A percentile compares a stretch with the other conserved stretches of the same genome.
phyloP scores from a whole-genome alignment of 768 basidiomycete species.

The Mycena galericulata region DNA sequence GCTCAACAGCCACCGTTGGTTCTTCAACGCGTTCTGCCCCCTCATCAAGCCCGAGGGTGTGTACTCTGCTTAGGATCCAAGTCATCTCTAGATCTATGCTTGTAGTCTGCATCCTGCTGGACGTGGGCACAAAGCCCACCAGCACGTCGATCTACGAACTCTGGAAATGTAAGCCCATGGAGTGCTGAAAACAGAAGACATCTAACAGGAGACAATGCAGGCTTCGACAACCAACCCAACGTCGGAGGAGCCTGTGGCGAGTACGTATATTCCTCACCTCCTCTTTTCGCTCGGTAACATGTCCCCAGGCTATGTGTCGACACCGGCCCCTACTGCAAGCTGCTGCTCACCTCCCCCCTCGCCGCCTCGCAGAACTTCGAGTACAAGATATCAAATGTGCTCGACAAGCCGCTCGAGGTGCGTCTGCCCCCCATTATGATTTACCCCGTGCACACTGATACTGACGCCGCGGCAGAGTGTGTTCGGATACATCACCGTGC shows the following conservation, averaged over 20 bases:
- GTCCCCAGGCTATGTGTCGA: slow-evolving; percentile 93
- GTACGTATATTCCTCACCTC: no score
- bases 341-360: slow-evolving; percentile 80
- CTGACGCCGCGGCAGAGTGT: no score
- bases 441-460: no score
- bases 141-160: slow-evolving; percentile 95
- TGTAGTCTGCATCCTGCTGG: slow-evolving; percentile 91
- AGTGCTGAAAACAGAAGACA: no score
- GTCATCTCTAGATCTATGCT: no score
- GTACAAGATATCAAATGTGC: slow-evolving; percentile 97
- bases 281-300: no score
- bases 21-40: slow-evolving; percentile 95
- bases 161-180: slow-evolving; percentile 98
- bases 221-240: slow-evolving; percentile 85
- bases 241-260: slow-evolving; percentile 98
- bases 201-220: no score
- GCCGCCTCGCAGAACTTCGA: slow-evolving; percentile 98
- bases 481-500: slow-evolving; percentile 88
- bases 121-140: slow-evolving; percentile 96
- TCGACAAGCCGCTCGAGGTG: slow-evolving; percentile 97
- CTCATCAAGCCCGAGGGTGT: slow-evolving; percentile 89
- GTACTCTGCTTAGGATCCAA: no score
- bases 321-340: slow-evolving; percentile 78
- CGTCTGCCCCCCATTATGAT: no score
- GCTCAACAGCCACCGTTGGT: slow-evolving; percentile 96